Evolutionary conservation across 1,284 basidiomycete genomes (phyloP).

Genomic region (Ceratobasidium sp.): DNA sequence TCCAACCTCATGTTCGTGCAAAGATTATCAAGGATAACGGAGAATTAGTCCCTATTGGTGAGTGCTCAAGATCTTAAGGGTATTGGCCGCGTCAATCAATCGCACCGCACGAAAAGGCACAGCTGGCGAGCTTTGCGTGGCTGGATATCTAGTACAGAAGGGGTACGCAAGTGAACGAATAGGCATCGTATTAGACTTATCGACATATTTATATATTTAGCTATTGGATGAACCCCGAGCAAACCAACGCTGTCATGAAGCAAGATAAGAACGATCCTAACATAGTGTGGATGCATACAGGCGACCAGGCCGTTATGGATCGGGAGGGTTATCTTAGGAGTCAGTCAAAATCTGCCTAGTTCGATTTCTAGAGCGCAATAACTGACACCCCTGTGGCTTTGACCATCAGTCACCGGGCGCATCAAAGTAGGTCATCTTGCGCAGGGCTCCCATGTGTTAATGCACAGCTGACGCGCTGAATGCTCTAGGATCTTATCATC

Average conservation of each 20-base stretch:
- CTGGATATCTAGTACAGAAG: slow-evolving; percentile 84
- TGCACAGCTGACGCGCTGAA: slow-evolving; percentile 23
- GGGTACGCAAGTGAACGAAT: slow-evolving; percentile 69
- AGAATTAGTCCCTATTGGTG: slow-evolving; percentile 43
- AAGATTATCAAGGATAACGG: slow-evolving; percentile 74
- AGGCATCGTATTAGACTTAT: too few relatives aligned
- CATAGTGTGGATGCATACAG: slow-evolving; percentile 86
- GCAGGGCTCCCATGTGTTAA: background rate
- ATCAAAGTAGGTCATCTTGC: slow-evolving; percentile 68
- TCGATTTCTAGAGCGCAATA: background rate
- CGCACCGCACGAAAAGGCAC: slow-evolving; percentile 49
- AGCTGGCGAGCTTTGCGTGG: slow-evolving; percentile 80
- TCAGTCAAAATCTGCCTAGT: slow-evolving; percentile 55
- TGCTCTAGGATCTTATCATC: slow-evolving; percentile 82
- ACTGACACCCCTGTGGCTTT: background rate
- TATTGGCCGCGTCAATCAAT: background rate
- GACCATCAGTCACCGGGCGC: slow-evolving; percentile 75
- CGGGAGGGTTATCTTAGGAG: slow-evolving; percentile 84
- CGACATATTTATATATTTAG: too few relatives aligned
- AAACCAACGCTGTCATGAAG: slow-evolving; percentile 75
- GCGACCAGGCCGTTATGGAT: slow-evolving; percentile 87
- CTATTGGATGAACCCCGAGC: slow-evolving; percentile 82
- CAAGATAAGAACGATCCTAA: slow-evolving; percentile 67
- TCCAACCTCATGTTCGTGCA: slow-evolving; percentile 82
- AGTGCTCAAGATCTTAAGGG: background rate